Percentiles rank a stretch among this genome's conserved stretches.
Conservation (phyloP, 2,329 filamentous ascomycete genomes). For the Pyrenophora teres region DNA sequence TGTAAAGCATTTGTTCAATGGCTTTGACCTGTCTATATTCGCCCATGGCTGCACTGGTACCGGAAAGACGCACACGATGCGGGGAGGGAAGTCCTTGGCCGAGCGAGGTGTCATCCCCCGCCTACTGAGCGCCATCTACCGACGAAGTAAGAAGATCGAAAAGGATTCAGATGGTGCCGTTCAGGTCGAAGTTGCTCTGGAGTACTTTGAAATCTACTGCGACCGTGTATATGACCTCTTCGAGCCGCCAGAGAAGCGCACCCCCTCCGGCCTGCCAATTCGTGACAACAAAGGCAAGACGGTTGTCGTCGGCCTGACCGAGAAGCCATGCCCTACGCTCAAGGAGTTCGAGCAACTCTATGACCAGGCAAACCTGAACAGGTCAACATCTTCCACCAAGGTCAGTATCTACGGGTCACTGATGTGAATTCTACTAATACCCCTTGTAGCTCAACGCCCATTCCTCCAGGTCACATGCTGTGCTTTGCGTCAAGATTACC, state of each 20-base stretch:
- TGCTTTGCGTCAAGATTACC: slow-evolving; percentile 85
- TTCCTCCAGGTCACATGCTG: slow-evolving; percentile 86
- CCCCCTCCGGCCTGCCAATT: slow-evolving; percentile 76
- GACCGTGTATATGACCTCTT: slow-evolving; percentile 93
- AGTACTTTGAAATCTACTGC: slow-evolving; percentile 97
- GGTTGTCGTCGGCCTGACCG: slow-evolving; percentile 81
- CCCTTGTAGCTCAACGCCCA: slow-evolving; percentile 73
- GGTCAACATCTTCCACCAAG: slow-evolving; percentile 87
- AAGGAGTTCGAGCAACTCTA: slow-evolving; percentile 91
- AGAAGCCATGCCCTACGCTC: slow-evolving; percentile 78
- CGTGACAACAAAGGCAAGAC: slow-evolving; percentile 87
- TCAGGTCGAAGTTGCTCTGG: slow-evolving; percentile 73
- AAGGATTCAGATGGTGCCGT: slow-evolving; percentile 77
- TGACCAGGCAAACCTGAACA: slow-evolving; percentile 88
- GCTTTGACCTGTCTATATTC: slow-evolving; percentile 74
- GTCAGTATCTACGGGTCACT: slow-evolving; percentile 39
- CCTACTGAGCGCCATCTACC: slow-evolving; percentile 82
- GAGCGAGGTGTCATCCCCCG: slow-evolving; percentile 88
- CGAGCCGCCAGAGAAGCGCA: slow-evolving; percentile 84
- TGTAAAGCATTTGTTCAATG: slow-evolving; percentile 88
- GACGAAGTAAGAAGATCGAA: slow-evolving; percentile 80
- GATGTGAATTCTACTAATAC: slow-evolving; percentile 3
- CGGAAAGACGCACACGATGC: slow-evolving; percentile 96
- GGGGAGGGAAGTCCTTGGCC: slow-evolving; percentile 81
- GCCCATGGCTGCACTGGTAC: slow-evolving; percentile 93